Base-by-base conservation (phyloP, 2,329 filamentous ascomycete species). In the Aureobasidium lini region DNA sequence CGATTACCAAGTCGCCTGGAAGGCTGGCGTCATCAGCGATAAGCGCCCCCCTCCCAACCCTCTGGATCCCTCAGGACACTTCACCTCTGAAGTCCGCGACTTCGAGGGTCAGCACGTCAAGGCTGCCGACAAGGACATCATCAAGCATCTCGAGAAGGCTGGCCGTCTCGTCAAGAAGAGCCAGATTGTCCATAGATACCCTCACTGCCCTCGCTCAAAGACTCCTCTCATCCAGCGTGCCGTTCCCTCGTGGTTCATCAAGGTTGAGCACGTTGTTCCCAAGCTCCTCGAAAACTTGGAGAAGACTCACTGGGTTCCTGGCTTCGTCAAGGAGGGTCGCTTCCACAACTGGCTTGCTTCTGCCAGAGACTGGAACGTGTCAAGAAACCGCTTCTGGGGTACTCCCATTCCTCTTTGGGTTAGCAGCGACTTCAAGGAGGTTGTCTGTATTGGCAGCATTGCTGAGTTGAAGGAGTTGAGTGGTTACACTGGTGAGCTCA, bases 281-380 rank as follows among this genome's bases (percentile, higher is more conserved):
- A 78, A 92, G 64, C 93, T 97, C 87, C 79, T 96, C n/a, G 80
- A 89, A 67, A 94, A 93, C 65, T 92, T 96, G 61, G 87, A 95
- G 69, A 82, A 83, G 13, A 94, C 91, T 7, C 89, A 95, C 70
- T 97, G 93, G 93, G 90, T 95, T 1, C 93, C 93, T 1, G 85
- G 82, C 1, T 89, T 89, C 66, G 91, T 97, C 62, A 96, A 96
- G 73, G 92, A 96, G 68, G 89, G 87, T 70, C 85, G 93, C 13
- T 97, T 97, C 68, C 84, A 87, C 47, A 94, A 86, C 75, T 96
- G 93, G 93, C 93, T 97, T 63, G 79, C 82, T 61, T 93, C 93
- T 70, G 92, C 93, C 13, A 86, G 88, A 61, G 93, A 97, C 73
- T 97, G 93, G 93, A 95, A 96, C 70, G 88, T 97, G 34, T 94